Evolutionary conservation across 192 early-diverging fungal species (phyloP), one percentile per base, ranked within the genome.

Genomic region (Gaertneriomyces sp.): DNA sequence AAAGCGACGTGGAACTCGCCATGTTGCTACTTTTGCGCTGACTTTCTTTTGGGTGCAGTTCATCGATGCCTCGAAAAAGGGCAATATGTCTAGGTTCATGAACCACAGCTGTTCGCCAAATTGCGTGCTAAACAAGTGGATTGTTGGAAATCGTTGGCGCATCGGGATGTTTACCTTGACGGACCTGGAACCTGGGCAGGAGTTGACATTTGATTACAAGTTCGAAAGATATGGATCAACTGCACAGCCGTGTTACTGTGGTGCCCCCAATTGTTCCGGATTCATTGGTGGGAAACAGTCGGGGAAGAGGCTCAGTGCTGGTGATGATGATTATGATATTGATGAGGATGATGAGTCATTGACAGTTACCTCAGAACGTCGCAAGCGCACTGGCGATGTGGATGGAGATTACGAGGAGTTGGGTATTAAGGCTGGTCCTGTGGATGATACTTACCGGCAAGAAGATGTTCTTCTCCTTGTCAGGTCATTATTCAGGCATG

Each of bases 131-230:
- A 91, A 96, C 62, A 99, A 98, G 70, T 99, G 97, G 97, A 88
- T 98, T 49, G 93, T 99, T 41, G 92, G 89, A 7, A 82, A 86
- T 7, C 87, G 86, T 33, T 81, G 91, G 49, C 84, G 97, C 33
- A 93, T 99, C 69, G 97, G 97, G 49, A 95, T 99, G n/a, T 99
- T 99, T 64, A 86, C 93, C 58, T 81, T 84, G 54, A 81, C 82
- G 51, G 79, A 87, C 39, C 82, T 99, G 11, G 80, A 79, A 25
- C 81, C 79, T 33, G 93, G 91, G 19, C 85, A 90, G 42, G 97
- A 99, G 70, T 69, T 99, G 41, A 96, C 95, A 1, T 99, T 98
- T 79, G 97, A 99, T 74, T 99, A 99, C 80, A 92, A 96, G 71
- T 97, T 98, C 80, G 92, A 98, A 66, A 83, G 94, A 61, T 93